Evolutionary conservation across 148 eudicot genomes (phyloP).

Genomic region (Talinum fruticosum): DNA sequence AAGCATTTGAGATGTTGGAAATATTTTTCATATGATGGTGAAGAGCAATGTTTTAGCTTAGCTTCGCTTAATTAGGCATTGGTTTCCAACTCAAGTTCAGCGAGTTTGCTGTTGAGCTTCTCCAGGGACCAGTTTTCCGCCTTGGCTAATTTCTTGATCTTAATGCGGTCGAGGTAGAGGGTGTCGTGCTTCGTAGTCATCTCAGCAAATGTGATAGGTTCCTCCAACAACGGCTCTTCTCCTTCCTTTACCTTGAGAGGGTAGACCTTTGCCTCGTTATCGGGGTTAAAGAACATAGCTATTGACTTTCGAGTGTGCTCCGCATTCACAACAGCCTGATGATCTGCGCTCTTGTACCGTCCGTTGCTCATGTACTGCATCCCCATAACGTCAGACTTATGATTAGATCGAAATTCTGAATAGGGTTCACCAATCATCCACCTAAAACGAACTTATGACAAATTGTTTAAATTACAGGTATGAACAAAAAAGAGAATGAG

Average conservation of each 20-base stretch:
- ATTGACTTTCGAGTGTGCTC: constrained; percentile 40
- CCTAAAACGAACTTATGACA: too few relatives aligned
- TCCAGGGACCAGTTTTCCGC: constrained; percentile 6
- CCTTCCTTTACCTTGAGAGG: constrained; percentile 51
- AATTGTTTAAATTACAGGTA: too few relatives aligned
- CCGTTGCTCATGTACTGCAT: constrained; percentile 58
- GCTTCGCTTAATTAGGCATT: background rate
- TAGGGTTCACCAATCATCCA: too few relatives aligned
- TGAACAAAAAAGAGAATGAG: too few relatives aligned
- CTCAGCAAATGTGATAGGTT: constrained; percentile 43
- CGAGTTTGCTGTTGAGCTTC: background rate
- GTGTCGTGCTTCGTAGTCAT: constrained; percentile 46
- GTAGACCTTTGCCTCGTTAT: constrained; percentile 43
- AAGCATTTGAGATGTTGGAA: too few relatives aligned
- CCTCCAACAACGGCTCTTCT: constrained; percentile 46
- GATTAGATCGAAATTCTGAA: too few relatives aligned
- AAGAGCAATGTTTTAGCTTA: too few relatives aligned
- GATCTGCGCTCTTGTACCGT: constrained; percentile 66
- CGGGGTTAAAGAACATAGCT: constrained; percentile 57
- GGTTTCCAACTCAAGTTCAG: background rate
- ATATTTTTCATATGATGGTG: too few relatives aligned
- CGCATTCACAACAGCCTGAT: constrained; percentile 57
- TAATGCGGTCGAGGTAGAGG: constrained; percentile 29
- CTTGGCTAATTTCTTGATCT: constrained; percentile 30
- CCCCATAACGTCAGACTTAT: too few relatives aligned